These are phyloP conservation scores for Pestalotiopsis sp. DNA, from an alignment of 2,329 filamentous ascomycete species.

Conservation along the genomic window DNA sequence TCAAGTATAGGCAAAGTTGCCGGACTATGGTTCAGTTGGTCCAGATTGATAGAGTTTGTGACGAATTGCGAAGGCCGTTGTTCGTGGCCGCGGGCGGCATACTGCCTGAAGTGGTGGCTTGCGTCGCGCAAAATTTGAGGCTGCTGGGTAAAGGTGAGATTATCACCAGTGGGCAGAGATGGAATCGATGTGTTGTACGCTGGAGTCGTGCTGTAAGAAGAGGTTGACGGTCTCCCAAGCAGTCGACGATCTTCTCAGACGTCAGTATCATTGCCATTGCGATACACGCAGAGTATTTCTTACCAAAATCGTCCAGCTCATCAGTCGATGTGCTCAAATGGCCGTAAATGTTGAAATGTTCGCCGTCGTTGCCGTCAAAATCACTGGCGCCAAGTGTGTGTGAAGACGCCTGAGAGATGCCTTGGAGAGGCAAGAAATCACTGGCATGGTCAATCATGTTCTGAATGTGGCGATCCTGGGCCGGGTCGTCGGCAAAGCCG, in stretches of 20 bases:
- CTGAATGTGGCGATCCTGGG: slow-evolving; percentile 30
- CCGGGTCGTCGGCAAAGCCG: slow-evolving; percentile 19
- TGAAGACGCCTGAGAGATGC: slow-evolving; percentile 17
- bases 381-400: not conserved
- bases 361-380: not conserved
- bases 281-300: slow-evolving; percentile 1
- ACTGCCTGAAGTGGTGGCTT: slow-evolving; percentile 33
- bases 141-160: slow-evolving; percentile 16
- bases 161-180: slow-evolving; percentile 22
- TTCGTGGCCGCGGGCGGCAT: slow-evolving; percentile 18
- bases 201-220: not conserved
- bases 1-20: slow-evolving; percentile 18
- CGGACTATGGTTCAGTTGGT: slow-evolving; percentile 18
- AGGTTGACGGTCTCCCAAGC: slow-evolving; percentile 20
- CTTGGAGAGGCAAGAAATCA: slow-evolving; percentile 22
- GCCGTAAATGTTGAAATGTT: not conserved
- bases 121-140: slow-evolving; percentile 32
- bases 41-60: slow-evolving; percentile 14
- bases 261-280: not conserved
- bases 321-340: slow-evolving; percentile 12
- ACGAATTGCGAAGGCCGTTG: slow-evolving; percentile 22
- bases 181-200: slow-evolving; percentile 19
- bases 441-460: slow-evolving; percentile 31
- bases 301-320: slow-evolving; percentile 32
- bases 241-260: slow-evolving; percentile 26